These are phyloP conservation scores for Diaporthe citrichinensis DNA, from an alignment of 2,329 filamentous ascomycete genomes.

Conservation along the genomic window DNA sequence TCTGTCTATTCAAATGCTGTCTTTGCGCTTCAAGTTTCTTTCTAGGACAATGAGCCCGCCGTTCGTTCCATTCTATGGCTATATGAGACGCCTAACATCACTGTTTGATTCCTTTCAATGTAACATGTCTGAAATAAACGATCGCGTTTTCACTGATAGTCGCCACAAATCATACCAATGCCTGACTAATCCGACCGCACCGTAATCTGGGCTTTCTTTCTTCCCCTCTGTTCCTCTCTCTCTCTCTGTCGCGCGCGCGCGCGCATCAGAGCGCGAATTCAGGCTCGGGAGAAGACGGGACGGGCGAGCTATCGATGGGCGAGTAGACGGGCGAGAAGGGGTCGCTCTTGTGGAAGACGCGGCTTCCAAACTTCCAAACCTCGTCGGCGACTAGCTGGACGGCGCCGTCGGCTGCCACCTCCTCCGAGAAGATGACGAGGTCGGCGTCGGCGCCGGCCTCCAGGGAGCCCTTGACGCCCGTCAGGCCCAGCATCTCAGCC, in stretches of 20 bases:
- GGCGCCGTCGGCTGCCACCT: conserved; percentile 56
- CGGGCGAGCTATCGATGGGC: conserved; percentile 36
- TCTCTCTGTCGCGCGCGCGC: not conserved
- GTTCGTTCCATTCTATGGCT: conserved; percentile 14
- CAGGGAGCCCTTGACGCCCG: conserved; percentile 76
- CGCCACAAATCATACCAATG: not conserved
- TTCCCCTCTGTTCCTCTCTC: too few species aligned
- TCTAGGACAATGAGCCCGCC: not conserved
- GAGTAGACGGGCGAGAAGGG: conserved; percentile 41
- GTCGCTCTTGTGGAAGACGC: conserved; percentile 56
- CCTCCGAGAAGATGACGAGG: conserved; percentile 76
- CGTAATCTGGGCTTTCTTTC: not conserved
- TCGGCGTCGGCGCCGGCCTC: conserved; percentile 76
- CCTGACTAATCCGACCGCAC: not conserved
- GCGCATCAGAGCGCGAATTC: conserved; percentile 20
- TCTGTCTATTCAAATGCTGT: not conserved
- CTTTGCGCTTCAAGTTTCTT: not conserved
- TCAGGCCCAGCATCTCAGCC: conserved; percentile 80
- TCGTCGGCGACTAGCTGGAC: conserved; percentile 76
- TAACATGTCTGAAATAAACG: too few species aligned
- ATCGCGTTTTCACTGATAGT: not conserved
- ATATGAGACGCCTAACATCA: not conserved
- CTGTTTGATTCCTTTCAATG: not conserved
- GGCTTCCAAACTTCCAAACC: conserved; percentile 83
- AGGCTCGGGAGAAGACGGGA: conserved; percentile 32